A percentile compares a stretch with the other conserved stretches of the same genome.
phyloP scores from a whole-genome alignment of 208 protist genomes.

The Trypanosoma congolense region DNA sequence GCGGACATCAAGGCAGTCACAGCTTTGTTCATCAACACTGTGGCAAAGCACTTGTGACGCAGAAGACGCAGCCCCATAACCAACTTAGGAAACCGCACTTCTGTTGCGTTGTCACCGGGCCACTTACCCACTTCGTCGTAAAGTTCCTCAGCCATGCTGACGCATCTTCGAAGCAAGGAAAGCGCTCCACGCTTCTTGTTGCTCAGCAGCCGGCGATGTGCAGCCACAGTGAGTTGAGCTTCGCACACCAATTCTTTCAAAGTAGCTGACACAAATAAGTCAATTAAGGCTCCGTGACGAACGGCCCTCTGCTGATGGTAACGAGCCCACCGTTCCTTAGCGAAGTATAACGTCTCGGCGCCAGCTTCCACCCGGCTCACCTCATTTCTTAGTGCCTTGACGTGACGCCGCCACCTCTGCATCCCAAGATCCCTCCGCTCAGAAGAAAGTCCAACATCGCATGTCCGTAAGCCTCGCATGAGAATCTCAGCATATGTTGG shows the following conservation, averaged over 20 bases:
- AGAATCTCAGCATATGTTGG: constrained; percentile 23
- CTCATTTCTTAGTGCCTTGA: constrained; percentile 4
- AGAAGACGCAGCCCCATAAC: constrained; percentile 11
- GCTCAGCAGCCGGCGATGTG: not conserved
- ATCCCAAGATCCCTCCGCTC: not conserved
- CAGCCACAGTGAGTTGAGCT: constrained; percentile 10
- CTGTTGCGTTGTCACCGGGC: not conserved
- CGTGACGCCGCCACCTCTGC: constrained; percentile 4
- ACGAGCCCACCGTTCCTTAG: not conserved
- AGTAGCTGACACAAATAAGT: not conserved
- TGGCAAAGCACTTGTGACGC: constrained; percentile 15
- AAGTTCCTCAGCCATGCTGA: not conserved
- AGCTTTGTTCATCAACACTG: constrained; percentile 9
- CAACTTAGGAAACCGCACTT: constrained; percentile 1
- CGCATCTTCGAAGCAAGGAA: constrained; percentile 5
- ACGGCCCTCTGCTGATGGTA: not conserved
- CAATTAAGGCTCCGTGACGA: not conserved
- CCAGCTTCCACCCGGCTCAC: not conserved
- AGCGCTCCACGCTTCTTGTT: not conserved
- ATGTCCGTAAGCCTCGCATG: not conserved
- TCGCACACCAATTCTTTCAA: constrained; percentile 17
- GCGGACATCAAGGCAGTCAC: not conserved
- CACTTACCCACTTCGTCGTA: constrained; percentile 1
- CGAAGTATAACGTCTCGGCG: not conserved
- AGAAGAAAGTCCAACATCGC: not conserved